Base-by-base conservation (phyloP, 495 filamentous ascomycete genomes). In the Thozetella sp. region DNA sequence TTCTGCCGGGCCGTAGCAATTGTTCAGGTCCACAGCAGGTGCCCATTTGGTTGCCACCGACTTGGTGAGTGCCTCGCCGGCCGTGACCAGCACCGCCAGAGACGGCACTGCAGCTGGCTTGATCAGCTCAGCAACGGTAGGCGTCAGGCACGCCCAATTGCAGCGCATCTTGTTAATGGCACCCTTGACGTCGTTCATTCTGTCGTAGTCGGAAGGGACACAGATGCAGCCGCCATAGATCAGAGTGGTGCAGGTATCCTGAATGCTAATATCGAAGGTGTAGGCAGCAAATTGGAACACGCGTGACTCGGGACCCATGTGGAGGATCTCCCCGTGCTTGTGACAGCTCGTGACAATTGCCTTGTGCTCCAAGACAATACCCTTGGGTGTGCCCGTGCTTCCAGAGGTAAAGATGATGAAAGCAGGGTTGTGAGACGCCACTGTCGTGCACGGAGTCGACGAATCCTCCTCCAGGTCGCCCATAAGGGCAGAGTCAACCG, bases 221-320 rank as follows among this genome's bases (percentile, higher is more conserved):
- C 88, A 90, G 2, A 88, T 72, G 55, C 79, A 83, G 23, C 81
- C 87, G 20, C 88, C 88, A n/a, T 76, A 55, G 56, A 82, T 81
- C n/a, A 88, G 67, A 1, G 81, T 80, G 20, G 80, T 76, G 34
- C 83, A 75, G 10, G 82, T 82, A 13, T 88, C 85, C 3, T 76
- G 57, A 12, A 87, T 70, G 51, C 77, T 80, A n/a, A 80, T 74
- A 53, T 89, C 86, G 43, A 87, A 89, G 0, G 83, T 83, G 55
- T 82, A 86, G 26, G 82, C 78, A 2, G 84, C 76, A 56, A 85
- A 88, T 54, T 89, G 84, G n/a, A 88, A 48, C n/a, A 48, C 43
- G 4, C 43, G 6, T 4, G 20, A n/a, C 3, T n/a, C 43, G n/a
- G 43, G 43, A 4, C 43, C 3, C 4, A 13, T 15, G 4, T 19